Evolutionary conservation across 2,329 filamentous ascomycete species (phyloP), one percentile per base, ranked within the genome.

Genomic region (Nigrograna mackinnonii): DNA sequence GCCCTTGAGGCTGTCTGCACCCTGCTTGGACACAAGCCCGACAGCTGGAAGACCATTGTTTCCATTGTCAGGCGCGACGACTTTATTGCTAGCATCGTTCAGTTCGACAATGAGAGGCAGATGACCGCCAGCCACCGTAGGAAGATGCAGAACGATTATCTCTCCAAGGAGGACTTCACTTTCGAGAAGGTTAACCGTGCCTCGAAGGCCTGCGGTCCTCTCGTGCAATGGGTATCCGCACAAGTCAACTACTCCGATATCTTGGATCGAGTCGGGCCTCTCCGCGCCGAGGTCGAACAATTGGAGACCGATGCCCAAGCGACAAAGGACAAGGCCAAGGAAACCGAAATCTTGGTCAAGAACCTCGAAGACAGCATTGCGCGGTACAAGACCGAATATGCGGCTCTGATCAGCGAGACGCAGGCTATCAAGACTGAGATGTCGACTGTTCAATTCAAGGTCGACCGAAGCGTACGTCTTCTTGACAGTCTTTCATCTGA

Each of bases 171-270:
- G 4, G 91, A 97, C 46, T 99, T 97, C 70, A 96, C 91, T 0
- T 95, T 91, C 58, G 94, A 99, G 66, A 89, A 89, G 68, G 94
- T 96, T 68, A 95, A 96, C 70, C 89, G 91, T 58, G 94, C 94
- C 47, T 95, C 89, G 73, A 96, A 94, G 74, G 94, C 94, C 35
- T 99, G 94, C 69, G 95, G 94, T 60, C 95, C 94, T 19, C 79
- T 99, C 12, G 92, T 99, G 14, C 91, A 96, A 65, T 99, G 94
- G 94, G 92, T 96, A 3, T 82, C 89, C 67, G 95, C 94, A 16
- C 94, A 99, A 71, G 94, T 99, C 64, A 91, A 89, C 62, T 99
- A 96, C 70, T 96, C 92, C n/a, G 91, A 94, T 54, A 99, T 99
- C 57, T 76, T 99, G 50, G 91, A 97, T 64, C 85, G 90, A 26